Evolutionary conservation across 148 eudicot species (phyloP).

Genomic region (Chenopodium berlandieri): DNA sequence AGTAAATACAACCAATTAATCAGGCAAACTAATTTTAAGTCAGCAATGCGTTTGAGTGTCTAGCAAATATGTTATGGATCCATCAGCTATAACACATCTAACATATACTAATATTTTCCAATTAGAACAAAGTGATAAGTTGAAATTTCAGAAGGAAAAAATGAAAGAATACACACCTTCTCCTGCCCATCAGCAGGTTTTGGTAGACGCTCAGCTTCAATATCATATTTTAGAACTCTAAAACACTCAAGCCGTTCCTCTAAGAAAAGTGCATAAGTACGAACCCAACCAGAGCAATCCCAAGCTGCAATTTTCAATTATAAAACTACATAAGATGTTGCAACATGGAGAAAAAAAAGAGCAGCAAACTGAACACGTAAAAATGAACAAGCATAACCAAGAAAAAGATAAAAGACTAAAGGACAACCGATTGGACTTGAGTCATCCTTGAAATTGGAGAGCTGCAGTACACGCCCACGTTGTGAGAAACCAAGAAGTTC

Average conservation of each 20-base stretch:
- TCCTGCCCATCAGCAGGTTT: conserved; percentile 82
- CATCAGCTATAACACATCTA: too few relatives aligned
- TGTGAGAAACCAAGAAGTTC: conserved; percentile 81
- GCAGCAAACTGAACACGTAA: background rate
- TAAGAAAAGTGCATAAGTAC: conserved; percentile 87
- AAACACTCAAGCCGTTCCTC: conserved; percentile 97
- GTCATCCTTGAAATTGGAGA: conserved; percentile 95
- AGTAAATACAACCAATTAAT: too few relatives aligned
- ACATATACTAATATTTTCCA: background rate
- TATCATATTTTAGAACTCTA: conserved; percentile 87
- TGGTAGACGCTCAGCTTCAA: conserved; percentile 95
- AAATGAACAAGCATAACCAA: background rate
- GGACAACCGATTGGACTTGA: conserved; percentile 82
- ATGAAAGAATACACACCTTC: conserved; percentile 51
- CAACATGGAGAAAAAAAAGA: background rate
- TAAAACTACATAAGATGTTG: background rate
- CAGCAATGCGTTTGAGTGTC: too few relatives aligned
- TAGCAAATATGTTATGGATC: too few relatives aligned
- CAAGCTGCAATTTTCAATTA: conserved; percentile 54
- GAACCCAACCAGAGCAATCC: conserved; percentile 99
- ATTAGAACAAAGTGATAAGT: background rate
- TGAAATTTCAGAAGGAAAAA: background rate
- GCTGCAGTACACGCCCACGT: conserved; percentile 74
- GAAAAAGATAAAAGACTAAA: conserved; percentile 12
- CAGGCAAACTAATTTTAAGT: too few relatives aligned